Evolutionary conservation across 2,329 filamentous ascomycete genomes (phyloP).

Genomic region (Pseudogymnoascus sp.): DNA sequence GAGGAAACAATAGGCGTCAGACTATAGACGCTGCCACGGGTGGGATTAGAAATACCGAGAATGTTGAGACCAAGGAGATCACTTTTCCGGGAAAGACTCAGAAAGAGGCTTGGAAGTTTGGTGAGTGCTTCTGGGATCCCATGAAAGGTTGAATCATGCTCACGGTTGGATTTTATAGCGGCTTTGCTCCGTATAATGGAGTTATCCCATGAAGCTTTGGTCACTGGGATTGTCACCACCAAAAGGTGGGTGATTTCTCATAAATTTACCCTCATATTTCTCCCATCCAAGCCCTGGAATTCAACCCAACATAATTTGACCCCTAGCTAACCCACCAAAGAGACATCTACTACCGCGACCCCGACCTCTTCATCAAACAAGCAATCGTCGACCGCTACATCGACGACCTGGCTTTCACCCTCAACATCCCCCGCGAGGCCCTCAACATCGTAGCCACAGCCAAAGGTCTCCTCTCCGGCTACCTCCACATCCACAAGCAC

Average conservation of each 20-base stretch:
- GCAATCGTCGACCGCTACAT: conserved; percentile 60
- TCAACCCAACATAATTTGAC: neutral
- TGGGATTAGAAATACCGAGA: neutral
- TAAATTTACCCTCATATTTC: neutral
- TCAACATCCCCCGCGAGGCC: conserved; percentile 52
- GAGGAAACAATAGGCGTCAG: conserved; percentile 15
- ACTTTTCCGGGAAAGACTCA: conserved; percentile 41
- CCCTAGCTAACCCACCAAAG: conserved; percentile 34
- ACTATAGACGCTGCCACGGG: neutral
- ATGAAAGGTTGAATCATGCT: conserved; percentile 12
- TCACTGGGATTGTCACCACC: conserved; percentile 45
- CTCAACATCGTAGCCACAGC: conserved; percentile 68
- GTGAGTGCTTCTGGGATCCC: conserved; percentile 29
- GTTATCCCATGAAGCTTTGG: conserved; percentile 49
- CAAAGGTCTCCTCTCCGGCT: conserved; percentile 62
- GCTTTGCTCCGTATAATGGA: conserved; percentile 50
- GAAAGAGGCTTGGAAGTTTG: conserved; percentile 43
- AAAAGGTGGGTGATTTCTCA: conserved; percentile 42
- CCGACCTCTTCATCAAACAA: conserved; percentile 62
- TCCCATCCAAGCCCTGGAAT: neutral
- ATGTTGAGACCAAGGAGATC: conserved; percentile 14
- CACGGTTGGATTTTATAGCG: conserved; percentile 31
- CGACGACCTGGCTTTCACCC: conserved; percentile 64
- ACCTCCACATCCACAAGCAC: conserved; percentile 37
- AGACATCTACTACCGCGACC: conserved; percentile 72